Percentiles rank a stretch among this genome's conserved stretches.
Conservation (phyloP, 345 rosid species). For the Lagerstroemia speciosa region DNA sequence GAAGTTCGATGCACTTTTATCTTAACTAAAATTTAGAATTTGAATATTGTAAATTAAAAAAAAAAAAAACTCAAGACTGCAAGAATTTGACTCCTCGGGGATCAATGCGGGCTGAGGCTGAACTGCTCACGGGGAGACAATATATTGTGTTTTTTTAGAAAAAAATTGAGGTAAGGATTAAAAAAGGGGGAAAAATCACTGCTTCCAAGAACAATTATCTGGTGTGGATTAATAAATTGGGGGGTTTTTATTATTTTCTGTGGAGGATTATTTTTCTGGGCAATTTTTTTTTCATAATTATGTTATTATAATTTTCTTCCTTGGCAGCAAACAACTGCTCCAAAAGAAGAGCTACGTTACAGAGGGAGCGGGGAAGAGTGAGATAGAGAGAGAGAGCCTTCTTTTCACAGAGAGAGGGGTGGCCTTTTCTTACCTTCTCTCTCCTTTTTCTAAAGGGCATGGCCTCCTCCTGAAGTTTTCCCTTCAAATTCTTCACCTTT, state of each 20-base stretch:
- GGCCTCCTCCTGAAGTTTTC: constrained; percentile 2
- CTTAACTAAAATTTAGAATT: too few species aligned
- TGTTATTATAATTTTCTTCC: background rate
- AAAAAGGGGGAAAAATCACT: background rate
- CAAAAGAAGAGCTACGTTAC: constrained; percentile 5
- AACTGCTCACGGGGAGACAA: too few species aligned
- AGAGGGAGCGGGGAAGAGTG: background rate
- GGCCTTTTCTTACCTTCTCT: background rate
- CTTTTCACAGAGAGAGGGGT: constrained; percentile 1
- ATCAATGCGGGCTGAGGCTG: too few species aligned
- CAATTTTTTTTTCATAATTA: background rate
- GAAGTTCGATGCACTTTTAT: too few species aligned
- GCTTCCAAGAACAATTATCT: background rate
- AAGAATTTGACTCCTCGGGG: too few species aligned
- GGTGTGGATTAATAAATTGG: background rate
- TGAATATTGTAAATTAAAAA: too few species aligned
- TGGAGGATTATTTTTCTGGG: background rate
- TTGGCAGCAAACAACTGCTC: constrained; percentile 2
- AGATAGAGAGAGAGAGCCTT: background rate
- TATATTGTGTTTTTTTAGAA: too few species aligned
- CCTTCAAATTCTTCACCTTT: constrained; percentile 4
- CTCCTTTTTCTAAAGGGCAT: background rate
- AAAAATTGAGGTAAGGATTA: background rate
- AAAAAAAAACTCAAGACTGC: too few species aligned
- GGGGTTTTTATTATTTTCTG: constrained; percentile 1